Base-by-base conservation (phyloP, 257 asterid genomes). In the Nemophila menziesii region DNA sequence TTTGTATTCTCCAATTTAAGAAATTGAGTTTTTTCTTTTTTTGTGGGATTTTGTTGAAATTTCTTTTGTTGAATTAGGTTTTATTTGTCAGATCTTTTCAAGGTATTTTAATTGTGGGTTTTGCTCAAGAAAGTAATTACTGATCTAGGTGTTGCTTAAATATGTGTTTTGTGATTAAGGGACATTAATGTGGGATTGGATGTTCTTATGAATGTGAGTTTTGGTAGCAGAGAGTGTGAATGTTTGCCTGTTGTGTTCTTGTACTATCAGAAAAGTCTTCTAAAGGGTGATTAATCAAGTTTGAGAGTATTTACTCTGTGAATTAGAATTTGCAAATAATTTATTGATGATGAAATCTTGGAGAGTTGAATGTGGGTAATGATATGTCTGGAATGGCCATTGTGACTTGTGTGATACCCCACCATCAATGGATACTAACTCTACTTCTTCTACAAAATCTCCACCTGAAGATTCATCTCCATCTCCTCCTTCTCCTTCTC, bases 341-440 rank as follows among this genome's bases (percentile, higher is more conserved):
- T 4, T 4, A 9, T 24, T 24, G 4, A 9, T 9, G 4, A 24
- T 4, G 9, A 24, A 9, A 24, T 24, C 6, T 24, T 24, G 33
- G 33, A 9, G 9, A 24, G 33, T 4, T 24, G 33, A 24, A 4
- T 29, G 36, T 56, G 26, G 46, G 15, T 4, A 20, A 40, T 56
- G 46, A 13, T 52, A 21, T 55, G 46, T 57, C 46, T 46, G 80
- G 46, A 56, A 64, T 66, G 70, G 55, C 57, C 51, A 51, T 44
- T 20, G 16, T 54, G 37, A 45, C 20, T 46, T 58, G 19, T 18
- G 16, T 40, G 23, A 10, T 11, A 16, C 44, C 22, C 21, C 44
- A 5, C n/a, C 13, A 40, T 22, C 44, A 40, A 11, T 40, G 44
- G 12, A 10, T 40, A 4, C 44, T 40, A 3, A 11, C 16, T 22